A percentile compares a stretch with the other conserved stretches of the same genome.
phyloP scores from a whole-genome alignment of 495 filamentous ascomycete genomes.

The Lophium mytilinum region DNA sequence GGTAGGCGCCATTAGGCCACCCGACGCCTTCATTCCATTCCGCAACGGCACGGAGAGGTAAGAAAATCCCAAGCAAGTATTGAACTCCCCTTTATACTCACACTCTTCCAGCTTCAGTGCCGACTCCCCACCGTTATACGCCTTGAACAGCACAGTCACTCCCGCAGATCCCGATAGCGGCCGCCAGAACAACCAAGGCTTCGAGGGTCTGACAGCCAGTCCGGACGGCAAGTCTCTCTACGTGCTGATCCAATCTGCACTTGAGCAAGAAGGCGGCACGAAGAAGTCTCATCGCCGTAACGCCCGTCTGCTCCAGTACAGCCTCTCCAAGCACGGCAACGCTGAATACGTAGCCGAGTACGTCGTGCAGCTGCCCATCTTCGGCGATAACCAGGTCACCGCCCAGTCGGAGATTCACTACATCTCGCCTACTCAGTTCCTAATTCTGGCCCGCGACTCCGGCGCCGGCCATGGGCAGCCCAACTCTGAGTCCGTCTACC shows the following conservation, averaged over 20 bases:
- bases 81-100: not conserved
- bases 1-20: conserved; percentile 58
- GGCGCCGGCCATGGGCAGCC: conserved; percentile 50
- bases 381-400: conserved; percentile 44
- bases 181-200: conserved; percentile 68
- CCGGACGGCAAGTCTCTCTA: conserved; percentile 59
- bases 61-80: not conserved
- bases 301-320: conserved; percentile 57
- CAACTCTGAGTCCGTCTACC: conserved; percentile 50
- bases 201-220: conserved; percentile 63
- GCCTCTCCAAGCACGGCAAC: conserved; percentile 36
- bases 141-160: conserved; percentile 35
- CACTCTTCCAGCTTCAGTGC: conserved; percentile 43
- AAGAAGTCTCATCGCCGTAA: conserved; percentile 46
- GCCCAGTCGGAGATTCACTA: conserved; percentile 65
- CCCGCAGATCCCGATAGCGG: conserved; percentile 55
- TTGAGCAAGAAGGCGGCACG: conserved; percentile 41
- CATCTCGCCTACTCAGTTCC: conserved; percentile 55
- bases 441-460: conserved; percentile 63
- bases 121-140: conserved; percentile 55
- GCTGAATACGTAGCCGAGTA: conserved; percentile 52
- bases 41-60: conserved; percentile 47
- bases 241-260: conserved; percentile 61
- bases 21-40: conserved; percentile 56
- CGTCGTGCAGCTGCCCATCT: conserved; percentile 59